Evolutionary conservation across 805 yeast species (phyloP), one percentile per base, ranked within the genome.

Genomic region (Kluyveromyces dobzhanskii): DNA sequence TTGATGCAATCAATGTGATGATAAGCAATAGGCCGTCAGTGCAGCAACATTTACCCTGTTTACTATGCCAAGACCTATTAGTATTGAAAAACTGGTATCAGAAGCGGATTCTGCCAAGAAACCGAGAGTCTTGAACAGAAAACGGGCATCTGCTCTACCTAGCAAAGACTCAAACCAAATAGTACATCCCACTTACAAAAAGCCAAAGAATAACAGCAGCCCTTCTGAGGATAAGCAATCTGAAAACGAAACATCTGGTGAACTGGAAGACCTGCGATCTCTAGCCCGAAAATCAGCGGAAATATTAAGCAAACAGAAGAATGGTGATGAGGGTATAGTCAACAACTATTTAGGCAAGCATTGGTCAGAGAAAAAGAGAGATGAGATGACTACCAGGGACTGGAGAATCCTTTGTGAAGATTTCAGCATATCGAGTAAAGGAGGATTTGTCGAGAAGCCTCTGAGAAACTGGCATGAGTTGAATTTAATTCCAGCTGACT

Each of bases 401-500:
- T 90, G 97, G 97, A 69, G 95, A 41, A 80, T 86, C 25, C 66
- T 90, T 57, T 73, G 71, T 46, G 94, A 85, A 49, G 95, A 88
- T 47, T 84, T 66, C 54, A 73, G 73, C 47, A 85, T 90, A 17
- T 62, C 69, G 1, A 65, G 75, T 0, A 78, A 73, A 46, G 76
- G 77, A 1, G 54, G 57, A 0, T 32, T 48, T 28, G 25, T 56
- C 3, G 54, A 56, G 9, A 64, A 74, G 33, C 96, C 96, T 0
- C 56, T 90, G 35, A 64, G 95, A 42, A 55, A 57, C 5, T 90
- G 97, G 97, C 38, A 60, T 1, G 96, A 87, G 47, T 65, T 78
- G 3, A 50, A 53, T 1, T 16, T 51, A 4, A 65, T 82, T 12
- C 76, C 81, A 0, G 50, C 49, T 2, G 50, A 54, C 4, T 44